These are phyloP conservation scores for Tubosaeta sp. DNA, from an alignment of 768 basidiomycete species.

Conservation along the genomic window DNA sequence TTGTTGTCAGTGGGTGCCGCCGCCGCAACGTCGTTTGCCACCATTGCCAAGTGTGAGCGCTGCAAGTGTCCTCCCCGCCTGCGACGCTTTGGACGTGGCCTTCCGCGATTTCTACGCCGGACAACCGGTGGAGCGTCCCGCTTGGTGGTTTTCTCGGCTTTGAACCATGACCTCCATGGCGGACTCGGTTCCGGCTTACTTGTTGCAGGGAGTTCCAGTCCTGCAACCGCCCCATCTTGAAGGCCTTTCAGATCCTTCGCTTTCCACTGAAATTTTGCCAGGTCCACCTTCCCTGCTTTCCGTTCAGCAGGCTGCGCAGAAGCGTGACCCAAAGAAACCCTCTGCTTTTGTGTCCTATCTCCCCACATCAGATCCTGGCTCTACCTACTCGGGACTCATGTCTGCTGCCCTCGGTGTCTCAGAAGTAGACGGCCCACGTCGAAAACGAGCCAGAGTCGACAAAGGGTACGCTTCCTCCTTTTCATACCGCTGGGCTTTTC, in stretches of 20 bases:
- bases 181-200: slow-evolving; percentile 55
- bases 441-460: slow-evolving; percentile 70
- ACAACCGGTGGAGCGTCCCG: slow-evolving; percentile 8
- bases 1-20: slow-evolving; percentile 19
- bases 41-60: slow-evolving; percentile 16
- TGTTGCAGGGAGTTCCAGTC: slow-evolving; percentile 69
- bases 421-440: slow-evolving; percentile 59
- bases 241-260: slow-evolving; percentile 59
- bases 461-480: slow-evolving; percentile 55
- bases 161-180: slow-evolving; percentile 67
- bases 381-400: slow-evolving; percentile 79
- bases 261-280: slow-evolving; percentile 88
- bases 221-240: slow-evolving; percentile 78
- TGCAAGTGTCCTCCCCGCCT: slow-evolving; percentile 16
- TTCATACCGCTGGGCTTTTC: slow-evolving; percentile 19
- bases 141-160: slow-evolving; percentile 24
- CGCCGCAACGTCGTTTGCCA: slow-evolving; percentile 23
- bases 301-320: slow-evolving; percentile 64
- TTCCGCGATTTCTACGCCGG: slow-evolving; percentile 18
- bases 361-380: slow-evolving; percentile 80
- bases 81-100: slow-evolving; percentile 20
- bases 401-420: slow-evolving; percentile 55
- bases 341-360: slow-evolving; percentile 70
- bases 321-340: slow-evolving; percentile 80
- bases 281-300: slow-evolving; percentile 76